These are phyloP conservation scores for Aspergillus felis DNA, from an alignment of 2,329 filamentous ascomycete species.

Conservation along the genomic window DNA sequence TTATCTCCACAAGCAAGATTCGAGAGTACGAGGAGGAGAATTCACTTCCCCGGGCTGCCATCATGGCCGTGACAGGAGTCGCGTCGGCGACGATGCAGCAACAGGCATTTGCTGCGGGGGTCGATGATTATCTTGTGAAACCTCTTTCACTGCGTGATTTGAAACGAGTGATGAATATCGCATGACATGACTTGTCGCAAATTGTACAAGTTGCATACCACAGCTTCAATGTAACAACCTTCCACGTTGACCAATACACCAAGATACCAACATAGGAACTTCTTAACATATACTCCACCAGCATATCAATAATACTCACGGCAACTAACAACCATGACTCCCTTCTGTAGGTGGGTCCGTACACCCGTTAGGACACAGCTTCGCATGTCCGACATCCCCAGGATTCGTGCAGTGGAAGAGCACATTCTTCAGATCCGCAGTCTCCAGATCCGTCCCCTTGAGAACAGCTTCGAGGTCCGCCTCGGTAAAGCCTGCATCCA, in stretches of 20 bases:
- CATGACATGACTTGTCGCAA: constrained; percentile 9
- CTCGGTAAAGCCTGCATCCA: constrained; percentile 24
- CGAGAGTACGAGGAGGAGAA: constrained; percentile 31
- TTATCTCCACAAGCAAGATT: constrained; percentile 41
- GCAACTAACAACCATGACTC: constrained; percentile 20
- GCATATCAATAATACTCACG: background rate
- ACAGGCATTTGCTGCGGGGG: constrained; percentile 26
- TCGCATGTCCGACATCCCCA: constrained; percentile 28
- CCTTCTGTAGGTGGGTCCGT: constrained; percentile 23
- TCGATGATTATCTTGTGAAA: constrained; percentile 31
- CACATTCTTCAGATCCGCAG: constrained; percentile 24
- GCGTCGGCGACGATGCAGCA: constrained; percentile 30
- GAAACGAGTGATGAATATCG: constrained; percentile 26
- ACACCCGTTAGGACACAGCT: constrained; percentile 29
- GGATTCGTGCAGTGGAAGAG: constrained; percentile 35
- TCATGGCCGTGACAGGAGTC: constrained; percentile 31
- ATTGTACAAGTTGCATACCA: background rate
- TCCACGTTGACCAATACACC: background rate
- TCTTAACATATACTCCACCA: background rate
- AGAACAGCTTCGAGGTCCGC: constrained; percentile 24
- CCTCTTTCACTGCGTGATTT: constrained; percentile 29
- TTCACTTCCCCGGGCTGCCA: constrained; percentile 16
- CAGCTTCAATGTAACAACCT: background rate
- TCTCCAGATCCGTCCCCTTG: constrained; percentile 25
- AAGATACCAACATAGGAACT: background rate